Conservation (phyloP, 2,329 filamentous ascomycete genomes). For the Hypoxylon sp. region DNA sequence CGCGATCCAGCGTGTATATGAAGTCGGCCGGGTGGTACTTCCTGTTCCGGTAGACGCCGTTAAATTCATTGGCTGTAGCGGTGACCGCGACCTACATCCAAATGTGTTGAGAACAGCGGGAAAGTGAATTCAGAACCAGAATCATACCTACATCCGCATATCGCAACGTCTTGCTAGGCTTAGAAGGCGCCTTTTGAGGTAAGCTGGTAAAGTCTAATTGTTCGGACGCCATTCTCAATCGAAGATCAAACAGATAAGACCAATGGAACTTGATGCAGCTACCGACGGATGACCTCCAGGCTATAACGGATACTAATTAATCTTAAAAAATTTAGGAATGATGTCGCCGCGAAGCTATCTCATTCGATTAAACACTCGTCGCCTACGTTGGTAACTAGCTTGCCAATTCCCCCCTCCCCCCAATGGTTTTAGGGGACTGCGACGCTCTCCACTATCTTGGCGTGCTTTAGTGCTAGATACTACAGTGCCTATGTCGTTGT, state of each 20-base stretch:
- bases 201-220: slow-evolving; percentile 19
- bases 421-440: neutral
- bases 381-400: neutral
- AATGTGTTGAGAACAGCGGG: slow-evolving; percentile 8
- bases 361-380: no score
- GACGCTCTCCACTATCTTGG: neutral
- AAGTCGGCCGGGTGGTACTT: slow-evolving; percentile 64
- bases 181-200: slow-evolving; percentile 16
- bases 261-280: no score
- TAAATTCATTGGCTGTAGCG: slow-evolving; percentile 61
- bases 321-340: no score
- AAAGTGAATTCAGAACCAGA: neutral
- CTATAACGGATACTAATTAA: no score
- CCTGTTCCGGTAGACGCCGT: slow-evolving; percentile 66
- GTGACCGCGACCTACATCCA: slow-evolving; percentile 56
- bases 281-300: no score
- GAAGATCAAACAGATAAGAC: no score
- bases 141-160: slow-evolving; percentile 26
- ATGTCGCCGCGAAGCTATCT: no score
- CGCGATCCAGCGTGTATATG: slow-evolving; percentile 59
- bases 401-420: neutral
- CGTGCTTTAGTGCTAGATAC: neutral
- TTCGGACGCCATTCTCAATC: slow-evolving; percentile 16
- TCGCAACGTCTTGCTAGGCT: slow-evolving; percentile 2
- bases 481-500: neutral